These are phyloP conservation scores for Eimeria acervulina DNA, from an alignment of 169 alveolate genomes.

Conservation along the genomic window DNA sequence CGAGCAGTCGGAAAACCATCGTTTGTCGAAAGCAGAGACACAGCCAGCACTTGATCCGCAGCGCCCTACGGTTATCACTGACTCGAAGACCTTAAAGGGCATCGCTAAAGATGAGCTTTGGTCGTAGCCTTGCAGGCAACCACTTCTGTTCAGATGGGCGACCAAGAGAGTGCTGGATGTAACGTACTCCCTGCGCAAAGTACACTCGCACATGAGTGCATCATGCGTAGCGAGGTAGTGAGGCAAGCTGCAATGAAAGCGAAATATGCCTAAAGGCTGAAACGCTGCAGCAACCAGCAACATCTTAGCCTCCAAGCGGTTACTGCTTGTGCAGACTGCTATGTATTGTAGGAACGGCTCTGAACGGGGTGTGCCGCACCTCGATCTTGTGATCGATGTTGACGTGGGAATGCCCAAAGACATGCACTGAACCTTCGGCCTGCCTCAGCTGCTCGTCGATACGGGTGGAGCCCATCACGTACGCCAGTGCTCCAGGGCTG, in stretches of 20 bases:
- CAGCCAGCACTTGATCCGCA: background rate
- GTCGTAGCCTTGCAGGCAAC: constrained; percentile 68
- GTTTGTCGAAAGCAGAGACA: background rate
- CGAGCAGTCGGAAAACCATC: background rate
- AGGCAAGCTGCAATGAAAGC: background rate
- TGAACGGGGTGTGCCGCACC: constrained; percentile 10
- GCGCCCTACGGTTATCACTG: background rate
- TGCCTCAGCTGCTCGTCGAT: constrained; percentile 77
- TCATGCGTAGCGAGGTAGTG: background rate
- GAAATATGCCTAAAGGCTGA: background rate
- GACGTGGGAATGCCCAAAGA: constrained; percentile 76
- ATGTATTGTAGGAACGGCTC: background rate
- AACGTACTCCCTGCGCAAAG: constrained; percentile 72
- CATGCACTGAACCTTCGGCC: constrained; percentile 53
- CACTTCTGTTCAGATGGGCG: constrained; percentile 78
- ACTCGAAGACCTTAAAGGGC: background rate
- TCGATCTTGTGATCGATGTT: constrained; percentile 47
- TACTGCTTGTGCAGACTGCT: background rate
- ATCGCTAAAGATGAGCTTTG: constrained; percentile 50
- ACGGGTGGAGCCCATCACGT: constrained; percentile 74
- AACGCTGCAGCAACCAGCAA: background rate
- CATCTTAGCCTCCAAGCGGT: background rate
- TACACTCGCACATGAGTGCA: background rate
- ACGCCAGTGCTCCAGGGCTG: constrained; percentile 54
- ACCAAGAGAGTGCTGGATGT: constrained; percentile 74